Base-by-base conservation (phyloP, 2,329 filamentous ascomycete genomes). In the Pestalotiopsis sp. region DNA sequence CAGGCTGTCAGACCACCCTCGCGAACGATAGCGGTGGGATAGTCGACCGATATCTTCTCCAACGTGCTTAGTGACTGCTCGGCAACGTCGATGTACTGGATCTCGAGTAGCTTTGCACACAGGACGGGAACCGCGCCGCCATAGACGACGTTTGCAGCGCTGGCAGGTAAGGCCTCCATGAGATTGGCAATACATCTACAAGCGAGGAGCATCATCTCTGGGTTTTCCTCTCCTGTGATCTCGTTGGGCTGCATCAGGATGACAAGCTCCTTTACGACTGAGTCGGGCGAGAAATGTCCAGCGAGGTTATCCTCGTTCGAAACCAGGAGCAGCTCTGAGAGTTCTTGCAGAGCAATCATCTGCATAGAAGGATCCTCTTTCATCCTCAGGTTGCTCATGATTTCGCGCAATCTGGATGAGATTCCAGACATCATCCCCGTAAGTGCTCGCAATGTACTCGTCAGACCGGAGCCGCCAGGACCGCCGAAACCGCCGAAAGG, bases 1-100 rank as follows among this genome's bases (percentile, higher is more conserved):
- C 96, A 99, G n/a, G 96, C 96, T 1, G 93, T 97, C 71, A 99
- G 85, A 12, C 96, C 96, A 63, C 96, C 97, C 82, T 98, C 96
- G 65, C 95, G 92, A 59, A 99, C 96, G 74, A 99, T 99, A 68
- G 93, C 94, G 3, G 93, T 91, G 1, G 96, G 96, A 77, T 97
- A 99, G 77, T 99, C 96, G 68, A 95, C 90, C 0, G 96, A 99
- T 64, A 99, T 98, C 82, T 98, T 99, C 78, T 98, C 95, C 66
- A 99, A 85, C 0, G 96, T 99, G 83, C 94, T 99, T 64, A 99
- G 84, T 68, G 96, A 94, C 82, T 99, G 97, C 82, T 99, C 96
- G 49, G 97, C 97, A 66, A 99, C 86, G 80, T 99, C 96, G 78
- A 99, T 99, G 79, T 95, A 99, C 70, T 95, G 92, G 60, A 98